phyloP scores from a whole-genome alignment of 2,329 filamentous ascomycete species.

The Aspergillus proliferans region DNA sequence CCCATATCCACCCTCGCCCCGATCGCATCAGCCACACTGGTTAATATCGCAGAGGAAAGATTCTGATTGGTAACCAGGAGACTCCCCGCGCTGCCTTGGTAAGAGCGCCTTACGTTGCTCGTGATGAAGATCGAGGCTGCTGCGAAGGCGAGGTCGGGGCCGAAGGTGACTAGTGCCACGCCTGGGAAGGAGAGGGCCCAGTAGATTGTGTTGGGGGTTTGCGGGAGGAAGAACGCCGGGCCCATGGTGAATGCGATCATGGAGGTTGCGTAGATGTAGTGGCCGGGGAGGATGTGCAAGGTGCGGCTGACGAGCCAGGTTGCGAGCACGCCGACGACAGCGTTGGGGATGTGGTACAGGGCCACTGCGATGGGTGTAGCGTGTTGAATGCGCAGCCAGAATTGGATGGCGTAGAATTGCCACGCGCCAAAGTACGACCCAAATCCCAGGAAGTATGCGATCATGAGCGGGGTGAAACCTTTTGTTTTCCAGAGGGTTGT shows the following conservation, averaged over 20 bases:
- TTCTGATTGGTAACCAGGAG: conserved; percentile 45
- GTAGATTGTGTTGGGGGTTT: conserved; percentile 37
- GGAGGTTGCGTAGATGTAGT: conserved; percentile 42
- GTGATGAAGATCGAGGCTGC: conserved; percentile 47
- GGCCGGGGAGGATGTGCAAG: conserved; percentile 41
- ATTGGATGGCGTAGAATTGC: conserved; percentile 37
- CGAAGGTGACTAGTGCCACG: conserved; percentile 42
- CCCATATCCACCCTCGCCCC: conserved; percentile 22
- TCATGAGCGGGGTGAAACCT: conserved; percentile 39
- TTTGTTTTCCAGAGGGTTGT: conserved; percentile 38
- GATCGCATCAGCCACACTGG: conserved; percentile 32
- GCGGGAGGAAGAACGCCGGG: conserved; percentile 36
- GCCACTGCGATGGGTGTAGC: conserved; percentile 37
- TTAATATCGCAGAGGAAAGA: conserved; percentile 39
- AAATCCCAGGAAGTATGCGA: conserved; percentile 41
- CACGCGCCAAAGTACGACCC: conserved; percentile 40
- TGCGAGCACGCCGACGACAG: conserved; percentile 39
- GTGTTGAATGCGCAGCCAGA: conserved; percentile 36
- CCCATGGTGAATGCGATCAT: conserved; percentile 39
- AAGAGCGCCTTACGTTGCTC: conserved; percentile 40
- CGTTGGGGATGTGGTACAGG: conserved; percentile 43
- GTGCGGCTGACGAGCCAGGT: conserved; percentile 43
- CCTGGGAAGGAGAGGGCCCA: conserved; percentile 44
- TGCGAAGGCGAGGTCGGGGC: conserved; percentile 44
- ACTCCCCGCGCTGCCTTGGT: conserved; percentile 43